phyloP scores from a whole-genome alignment of 306 rosid species.

The Medicago lupulina region DNA sequence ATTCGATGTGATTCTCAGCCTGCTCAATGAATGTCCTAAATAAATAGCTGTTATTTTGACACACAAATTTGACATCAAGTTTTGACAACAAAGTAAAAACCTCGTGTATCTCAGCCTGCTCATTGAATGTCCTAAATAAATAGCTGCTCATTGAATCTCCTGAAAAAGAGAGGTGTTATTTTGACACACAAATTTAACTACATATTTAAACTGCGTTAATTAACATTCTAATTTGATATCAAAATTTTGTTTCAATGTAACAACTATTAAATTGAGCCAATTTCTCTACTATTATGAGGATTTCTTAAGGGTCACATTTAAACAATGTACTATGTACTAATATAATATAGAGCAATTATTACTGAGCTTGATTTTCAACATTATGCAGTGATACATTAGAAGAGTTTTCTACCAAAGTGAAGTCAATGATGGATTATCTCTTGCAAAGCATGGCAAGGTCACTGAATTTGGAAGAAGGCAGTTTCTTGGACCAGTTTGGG shows the following conservation, averaged over 20 bases:
- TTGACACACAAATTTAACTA: too few species aligned
- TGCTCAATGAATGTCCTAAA: not conserved
- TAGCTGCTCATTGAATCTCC: too few species aligned
- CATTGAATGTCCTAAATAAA: not conserved
- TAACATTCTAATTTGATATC: too few species aligned
- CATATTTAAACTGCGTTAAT: too few species aligned
- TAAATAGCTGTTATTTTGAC: too few species aligned
- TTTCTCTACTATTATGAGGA: too few species aligned
- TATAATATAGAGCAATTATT: not conserved
- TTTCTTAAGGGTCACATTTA: too few species aligned
- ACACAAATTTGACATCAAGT: too few species aligned
- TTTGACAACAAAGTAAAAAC: not conserved
- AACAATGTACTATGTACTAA: too few species aligned
- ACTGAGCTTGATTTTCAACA: not conserved
- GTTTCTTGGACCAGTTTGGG: constrained; percentile 60
- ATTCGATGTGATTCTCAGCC: not conserved
- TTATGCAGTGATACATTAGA: constrained; percentile 45
- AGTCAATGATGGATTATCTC: constrained; percentile 51
- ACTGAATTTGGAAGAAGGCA: constrained; percentile 55
- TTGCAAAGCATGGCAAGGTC: constrained; percentile 57
- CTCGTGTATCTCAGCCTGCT: not conserved
- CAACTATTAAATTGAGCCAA: too few species aligned
- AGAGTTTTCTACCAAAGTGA: constrained; percentile 47
- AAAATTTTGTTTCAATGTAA: too few species aligned
- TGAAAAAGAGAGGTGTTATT: too few species aligned